Evolutionary conservation across 805 yeast genomes (phyloP).

Genomic region (Komagataella phaffii): DNA sequence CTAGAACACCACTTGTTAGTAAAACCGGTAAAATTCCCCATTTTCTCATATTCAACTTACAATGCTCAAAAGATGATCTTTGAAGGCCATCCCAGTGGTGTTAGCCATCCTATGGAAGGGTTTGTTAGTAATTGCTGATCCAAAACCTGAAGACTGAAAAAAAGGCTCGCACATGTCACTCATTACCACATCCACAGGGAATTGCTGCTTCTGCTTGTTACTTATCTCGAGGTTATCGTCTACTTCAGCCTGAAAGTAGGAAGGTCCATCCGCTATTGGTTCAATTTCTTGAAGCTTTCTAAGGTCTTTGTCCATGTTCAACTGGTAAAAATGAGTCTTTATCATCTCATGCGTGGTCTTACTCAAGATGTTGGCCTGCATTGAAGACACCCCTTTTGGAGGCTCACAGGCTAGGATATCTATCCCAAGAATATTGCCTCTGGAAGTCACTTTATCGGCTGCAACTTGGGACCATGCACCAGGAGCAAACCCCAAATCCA

Average conservation of each 20-base stretch:
- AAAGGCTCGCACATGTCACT: constrained; percentile 77
- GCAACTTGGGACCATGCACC: constrained; percentile 94
- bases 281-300: constrained; percentile 3
- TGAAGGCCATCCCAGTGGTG: constrained; percentile 68
- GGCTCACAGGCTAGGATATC: constrained; percentile 73
- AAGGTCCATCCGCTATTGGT: constrained; percentile 2
- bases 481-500: constrained; percentile 89
- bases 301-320: constrained; percentile 2
- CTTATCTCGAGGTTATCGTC: constrained; percentile 3
- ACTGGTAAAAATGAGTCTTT: constrained; percentile 30
- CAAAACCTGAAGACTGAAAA: constrained; percentile 35
- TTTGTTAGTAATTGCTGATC: constrained; percentile 59
- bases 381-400: constrained; percentile 63
- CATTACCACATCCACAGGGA: constrained; percentile 50
- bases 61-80: constrained; percentile 75
- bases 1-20: constrained; percentile 13
- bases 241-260: constrained; percentile 7
- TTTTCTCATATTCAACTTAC: constrained; percentile 20
- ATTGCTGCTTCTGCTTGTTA: constrained; percentile 1
- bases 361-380: constrained; percentile 83
- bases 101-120: constrained; percentile 88
- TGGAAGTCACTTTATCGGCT: constrained; percentile 29
- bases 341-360: constrained; percentile 46
- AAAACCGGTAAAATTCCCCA: background rate
- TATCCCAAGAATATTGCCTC: constrained; percentile 60